phyloP scores from a whole-genome alignment of 441 rosid species.

The Erodium chrysanthum region DNA sequence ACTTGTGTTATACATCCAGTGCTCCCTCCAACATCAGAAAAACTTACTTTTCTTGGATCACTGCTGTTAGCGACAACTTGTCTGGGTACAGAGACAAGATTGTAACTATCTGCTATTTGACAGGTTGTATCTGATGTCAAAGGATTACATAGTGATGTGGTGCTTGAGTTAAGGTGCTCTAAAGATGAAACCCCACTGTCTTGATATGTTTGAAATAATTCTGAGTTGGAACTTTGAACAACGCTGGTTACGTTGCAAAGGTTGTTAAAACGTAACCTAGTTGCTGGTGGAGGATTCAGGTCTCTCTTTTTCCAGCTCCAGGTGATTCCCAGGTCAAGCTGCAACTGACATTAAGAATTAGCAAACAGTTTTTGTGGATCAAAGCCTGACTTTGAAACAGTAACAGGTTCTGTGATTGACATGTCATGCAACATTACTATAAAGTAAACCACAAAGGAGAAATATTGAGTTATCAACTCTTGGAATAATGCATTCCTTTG shows the following conservation, averaged over 20 bases:
- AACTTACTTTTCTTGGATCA: slow-evolving; percentile 11
- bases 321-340: slow-evolving; percentile 24
- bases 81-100: background rate
- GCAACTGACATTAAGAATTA: slow-evolving; percentile 13
- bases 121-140: slow-evolving; percentile 1
- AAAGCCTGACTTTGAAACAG: background rate
- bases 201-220: background rate
- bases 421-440: background rate
- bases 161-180: slow-evolving; percentile 10
- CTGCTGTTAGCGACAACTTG: slow-evolving; percentile 7
- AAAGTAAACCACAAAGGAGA: background rate
- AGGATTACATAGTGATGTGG: slow-evolving; percentile 10
- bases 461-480: background rate
- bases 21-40: slow-evolving; percentile 10
- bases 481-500: background rate
- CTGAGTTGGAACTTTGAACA: slow-evolving; percentile 6
- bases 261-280: slow-evolving; percentile 7
- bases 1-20: slow-evolving; percentile 13
- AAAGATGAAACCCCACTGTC: slow-evolving; percentile 8
- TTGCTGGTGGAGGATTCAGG: slow-evolving; percentile 8
- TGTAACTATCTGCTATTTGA: slow-evolving; percentile 8
- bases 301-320: slow-evolving; percentile 21
- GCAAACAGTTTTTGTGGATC: background rate
- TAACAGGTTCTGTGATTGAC: background rate
- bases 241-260: background rate